phyloP scores from a whole-genome alignment of 768 basidiomycete species.

The Gautieria morchelliformis region DNA sequence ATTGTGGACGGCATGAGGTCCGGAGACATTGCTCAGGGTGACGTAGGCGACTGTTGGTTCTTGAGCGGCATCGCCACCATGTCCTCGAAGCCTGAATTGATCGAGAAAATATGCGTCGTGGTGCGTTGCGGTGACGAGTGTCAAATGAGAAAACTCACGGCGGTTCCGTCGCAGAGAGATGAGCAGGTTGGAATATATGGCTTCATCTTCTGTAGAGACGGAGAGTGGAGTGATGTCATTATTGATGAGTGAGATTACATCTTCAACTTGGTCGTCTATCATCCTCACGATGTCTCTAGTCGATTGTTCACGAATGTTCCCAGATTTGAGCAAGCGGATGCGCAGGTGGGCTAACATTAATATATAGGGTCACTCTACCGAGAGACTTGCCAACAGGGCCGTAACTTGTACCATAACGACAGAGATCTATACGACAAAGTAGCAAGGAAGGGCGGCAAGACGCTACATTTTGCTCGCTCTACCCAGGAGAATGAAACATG shows the following conservation, averaged over 20 bases:
- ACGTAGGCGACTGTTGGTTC: too few relatives aligned
- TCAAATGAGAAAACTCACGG: background rate
- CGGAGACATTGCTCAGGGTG: too few relatives aligned
- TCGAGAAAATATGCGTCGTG: conserved; percentile 45
- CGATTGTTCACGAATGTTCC: conserved; percentile 40
- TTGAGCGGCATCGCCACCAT: too few relatives aligned
- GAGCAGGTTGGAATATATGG: conserved; percentile 46
- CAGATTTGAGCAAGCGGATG: conserved; percentile 38
- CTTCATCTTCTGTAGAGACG: conserved; percentile 47
- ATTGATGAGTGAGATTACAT: conserved; percentile 39
- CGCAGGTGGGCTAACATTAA: background rate
- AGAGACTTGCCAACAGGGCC: conserved; percentile 18
- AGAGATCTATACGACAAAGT: conserved; percentile 34
- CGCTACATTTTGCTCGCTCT: conserved; percentile 38
- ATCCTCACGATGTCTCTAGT: conserved; percentile 18
- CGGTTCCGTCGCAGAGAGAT: conserved; percentile 27
- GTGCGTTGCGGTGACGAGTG: conserved; percentile 17
- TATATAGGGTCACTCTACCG: background rate
- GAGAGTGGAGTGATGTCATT: conserved; percentile 41
- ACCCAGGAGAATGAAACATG: conserved; percentile 41
- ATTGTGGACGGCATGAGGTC: conserved; percentile 34
- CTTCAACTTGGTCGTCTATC: background rate
- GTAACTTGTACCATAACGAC: conserved; percentile 39
- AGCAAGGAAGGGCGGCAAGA: conserved; percentile 37
- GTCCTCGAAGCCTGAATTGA: conserved; percentile 29